Percentiles rank a stretch among this genome's conserved stretches.
phyloP scores from a whole-genome alignment of 345 rosid species.

The Ceriops zippeliana region DNA sequence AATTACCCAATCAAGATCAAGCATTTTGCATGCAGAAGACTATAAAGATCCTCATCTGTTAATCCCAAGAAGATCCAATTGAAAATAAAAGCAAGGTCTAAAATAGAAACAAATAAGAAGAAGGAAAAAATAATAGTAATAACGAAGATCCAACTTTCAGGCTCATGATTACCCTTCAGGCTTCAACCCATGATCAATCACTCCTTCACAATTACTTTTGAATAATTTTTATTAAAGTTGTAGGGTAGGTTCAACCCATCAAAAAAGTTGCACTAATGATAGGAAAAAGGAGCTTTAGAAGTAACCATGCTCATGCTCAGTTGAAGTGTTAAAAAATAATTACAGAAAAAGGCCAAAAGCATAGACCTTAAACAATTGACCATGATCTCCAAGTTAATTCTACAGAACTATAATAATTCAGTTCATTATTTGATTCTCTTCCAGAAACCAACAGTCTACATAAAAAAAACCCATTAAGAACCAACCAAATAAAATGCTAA shows the following conservation, averaged over 20 bases:
- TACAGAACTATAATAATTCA: not conserved
- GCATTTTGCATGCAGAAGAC: not conserved
- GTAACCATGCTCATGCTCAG: conserved; percentile 12
- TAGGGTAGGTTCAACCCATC: not conserved
- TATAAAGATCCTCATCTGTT: not conserved
- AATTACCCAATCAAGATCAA: conserved; percentile 18
- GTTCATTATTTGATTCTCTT: not conserved
- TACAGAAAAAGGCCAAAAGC: conserved; percentile 19
- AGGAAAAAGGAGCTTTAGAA: conserved; percentile 19
- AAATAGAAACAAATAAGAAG: not conserved
- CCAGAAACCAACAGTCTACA: too few species aligned
- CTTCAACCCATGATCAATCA: conserved; percentile 10
- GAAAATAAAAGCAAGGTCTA: not conserved
- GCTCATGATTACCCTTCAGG: conserved; percentile 9
- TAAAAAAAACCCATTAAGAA: not conserved
- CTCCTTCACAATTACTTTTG: too few species aligned
- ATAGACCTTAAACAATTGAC: conserved; percentile 6
- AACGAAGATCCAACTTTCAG: conserved; percentile 6
- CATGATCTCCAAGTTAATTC: conserved; percentile 14
- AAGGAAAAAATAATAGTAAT: not conserved
- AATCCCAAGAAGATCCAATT: not conserved
- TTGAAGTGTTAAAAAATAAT: not conserved
- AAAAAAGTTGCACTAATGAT: conserved; percentile 12
- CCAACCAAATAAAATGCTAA: not conserved
- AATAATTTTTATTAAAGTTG: too few species aligned